Percentiles rank a stretch among this genome's conserved stretches.
Conservation (phyloP, 2,329 filamentous ascomycete genomes). For the Curvularia verruculosa region DNA sequence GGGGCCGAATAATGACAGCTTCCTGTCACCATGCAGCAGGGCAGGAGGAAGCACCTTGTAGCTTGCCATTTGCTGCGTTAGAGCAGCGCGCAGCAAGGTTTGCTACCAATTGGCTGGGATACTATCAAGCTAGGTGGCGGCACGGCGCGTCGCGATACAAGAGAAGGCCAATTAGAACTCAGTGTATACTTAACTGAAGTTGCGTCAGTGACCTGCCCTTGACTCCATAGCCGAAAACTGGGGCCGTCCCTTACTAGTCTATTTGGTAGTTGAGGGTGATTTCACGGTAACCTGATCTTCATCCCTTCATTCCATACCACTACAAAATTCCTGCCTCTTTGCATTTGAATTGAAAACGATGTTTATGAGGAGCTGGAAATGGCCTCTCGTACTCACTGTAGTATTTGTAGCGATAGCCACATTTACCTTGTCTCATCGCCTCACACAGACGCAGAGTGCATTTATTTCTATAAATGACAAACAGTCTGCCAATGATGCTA, state of each 20-base stretch:
- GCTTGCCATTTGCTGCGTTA: background rate
- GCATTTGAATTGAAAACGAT: background rate
- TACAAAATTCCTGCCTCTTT: background rate
- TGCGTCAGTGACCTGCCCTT: background rate
- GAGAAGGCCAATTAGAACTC: background rate
- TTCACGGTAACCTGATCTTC: background rate
- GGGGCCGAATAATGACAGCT: background rate
- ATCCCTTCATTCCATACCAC: background rate
- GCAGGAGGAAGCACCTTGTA: background rate
- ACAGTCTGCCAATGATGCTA: background rate
- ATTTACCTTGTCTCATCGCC: constrained; percentile 19
- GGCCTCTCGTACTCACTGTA: constrained; percentile 15
- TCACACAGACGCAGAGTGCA: constrained; percentile 15
- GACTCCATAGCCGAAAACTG: background rate
- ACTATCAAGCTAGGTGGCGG: background rate
- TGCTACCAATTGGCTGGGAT: background rate
- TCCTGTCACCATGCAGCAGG: background rate
- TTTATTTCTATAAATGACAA: background rate
- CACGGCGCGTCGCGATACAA: background rate
- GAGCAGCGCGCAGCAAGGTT: background rate
- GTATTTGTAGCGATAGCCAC: constrained; percentile 14
- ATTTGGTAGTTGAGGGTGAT: background rate
- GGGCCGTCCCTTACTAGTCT: background rate
- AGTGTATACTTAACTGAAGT: background rate
- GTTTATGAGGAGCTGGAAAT: constrained; percentile 10